Evolutionary conservation across 139 green algal genomes (phyloP), one percentile per base, ranked within the genome.

Genomic region (Nannochloris sp.): DNA sequence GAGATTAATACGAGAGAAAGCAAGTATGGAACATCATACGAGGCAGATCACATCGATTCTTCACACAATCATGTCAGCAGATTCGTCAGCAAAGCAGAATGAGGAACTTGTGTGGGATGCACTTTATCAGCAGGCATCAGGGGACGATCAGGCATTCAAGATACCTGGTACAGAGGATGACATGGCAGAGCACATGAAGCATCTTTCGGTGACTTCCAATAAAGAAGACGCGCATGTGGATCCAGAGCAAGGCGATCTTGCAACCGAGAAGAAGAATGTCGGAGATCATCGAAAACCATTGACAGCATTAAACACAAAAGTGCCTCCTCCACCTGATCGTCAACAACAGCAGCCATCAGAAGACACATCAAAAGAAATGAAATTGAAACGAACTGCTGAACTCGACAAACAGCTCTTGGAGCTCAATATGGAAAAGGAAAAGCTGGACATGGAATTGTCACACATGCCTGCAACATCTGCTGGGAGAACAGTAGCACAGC

Each of bases 381-480:
- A 53, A 53, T 21, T 19, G 11, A 53, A 53, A 23, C 18, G 12
- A 53, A 53, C 46, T 25, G 11, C 46, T 9, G 46, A 53, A 19
- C 46, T 53, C 16, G 46, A 53, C 16, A 53, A 53, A 53, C 18
- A 53, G 15, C 46, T 53, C n/a, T 53, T 53, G 46, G 18, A 53
- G 46, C n/a, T 53, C 18, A 53, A 53, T 24, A 21, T 53, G 16
- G 46, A 53, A 21, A 53, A 53, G n/a, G 46, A 53, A 21, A 53
- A 53, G 11, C 46, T 53, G 16, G 46, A 53, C n/a, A 53, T 53
- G 18, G 46, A 53, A 21, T 19, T 53, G 46, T 53, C 46, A 9
- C 46, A 21, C 16, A 53, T 53, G 46, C 46, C 46, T 19, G 16
- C n/a, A 0, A 53, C 16, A 25, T 53, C 46, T 6, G 46, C 46